Evolutionary conservation across 768 basidiomycete species (phyloP).

Genomic region (Boletus pseudopeckii): DNA sequence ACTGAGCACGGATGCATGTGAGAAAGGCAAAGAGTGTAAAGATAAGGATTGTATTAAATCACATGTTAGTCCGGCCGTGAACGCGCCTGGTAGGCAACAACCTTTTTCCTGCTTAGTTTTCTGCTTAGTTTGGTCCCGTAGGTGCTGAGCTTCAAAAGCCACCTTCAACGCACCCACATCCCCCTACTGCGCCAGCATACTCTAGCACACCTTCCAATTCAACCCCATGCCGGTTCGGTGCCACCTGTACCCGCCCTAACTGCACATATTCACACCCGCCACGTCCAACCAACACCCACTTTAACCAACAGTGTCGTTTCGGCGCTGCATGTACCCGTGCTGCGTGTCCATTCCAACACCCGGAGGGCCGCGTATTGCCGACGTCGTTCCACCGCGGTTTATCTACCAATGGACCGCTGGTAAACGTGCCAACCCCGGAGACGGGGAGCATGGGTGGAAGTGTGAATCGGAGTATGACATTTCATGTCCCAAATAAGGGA

Average conservation of each 20-base stretch:
- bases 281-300: conserved; percentile 37
- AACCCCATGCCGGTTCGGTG: conserved; percentile 65
- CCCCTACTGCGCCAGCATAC: conserved; percentile 30
- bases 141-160: conserved; percentile 33
- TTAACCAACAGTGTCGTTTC: conserved; percentile 68
- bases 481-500: conserved; percentile 44
- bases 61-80: conserved; percentile 85
- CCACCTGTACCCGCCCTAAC: conserved; percentile 62
- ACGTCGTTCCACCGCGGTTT: conserved; percentile 78
- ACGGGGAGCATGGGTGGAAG: conserved; percentile 67
- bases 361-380: conserved; percentile 79
- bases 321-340: conserved; percentile 83
- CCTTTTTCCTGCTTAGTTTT: neutral
- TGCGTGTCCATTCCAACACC: conserved; percentile 88
- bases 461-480: conserved; percentile 66
- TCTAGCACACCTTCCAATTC: conserved; percentile 25
- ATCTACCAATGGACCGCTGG: conserved; percentile 54
- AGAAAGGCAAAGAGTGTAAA: conserved; percentile 82
- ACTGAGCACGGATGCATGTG: conserved; percentile 89
- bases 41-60: conserved; percentile 92
- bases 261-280: conserved; percentile 71
- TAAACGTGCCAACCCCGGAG: conserved; percentile 59
- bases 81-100: conserved; percentile 49
- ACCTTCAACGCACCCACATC: conserved; percentile 37
- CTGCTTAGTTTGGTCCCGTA: conserved; percentile 16